These are phyloP conservation scores for Ganoderma meredithae DNA, from an alignment of 1,284 basidiomycete species.

Conservation along the genomic window DNA sequence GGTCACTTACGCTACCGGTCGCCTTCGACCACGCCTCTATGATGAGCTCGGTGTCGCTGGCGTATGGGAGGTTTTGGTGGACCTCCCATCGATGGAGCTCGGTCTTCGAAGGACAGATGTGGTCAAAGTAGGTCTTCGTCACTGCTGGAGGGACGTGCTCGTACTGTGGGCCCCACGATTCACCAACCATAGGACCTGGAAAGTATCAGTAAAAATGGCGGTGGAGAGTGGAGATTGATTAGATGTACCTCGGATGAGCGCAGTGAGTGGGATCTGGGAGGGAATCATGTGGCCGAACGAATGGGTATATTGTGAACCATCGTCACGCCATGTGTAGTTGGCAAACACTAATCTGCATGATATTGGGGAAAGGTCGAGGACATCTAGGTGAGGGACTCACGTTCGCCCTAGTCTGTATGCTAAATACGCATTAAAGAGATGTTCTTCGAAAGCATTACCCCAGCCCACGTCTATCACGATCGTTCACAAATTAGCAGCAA, in stretches of 20 bases:
- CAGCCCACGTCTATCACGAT: slow-evolving; percentile 40
- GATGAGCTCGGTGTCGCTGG: background rate
- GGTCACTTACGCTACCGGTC: slow-evolving; percentile 16
- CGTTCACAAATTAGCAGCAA: background rate
- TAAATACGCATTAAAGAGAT: slow-evolving; percentile 55
- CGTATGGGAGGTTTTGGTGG: background rate
- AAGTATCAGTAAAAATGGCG: background rate
- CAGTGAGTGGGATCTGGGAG: slow-evolving; percentile 63
- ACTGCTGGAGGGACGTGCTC: background rate
- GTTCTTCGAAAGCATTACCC: slow-evolving; percentile 65
- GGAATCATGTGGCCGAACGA: slow-evolving; percentile 55
- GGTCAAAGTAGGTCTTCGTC: slow-evolving; percentile 49
- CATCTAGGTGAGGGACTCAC: slow-evolving; percentile 41
- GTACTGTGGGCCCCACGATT: slow-evolving; percentile 35
- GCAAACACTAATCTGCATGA: slow-evolving; percentile 54
- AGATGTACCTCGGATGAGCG: slow-evolving; percentile 55
- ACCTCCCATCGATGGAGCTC: background rate
- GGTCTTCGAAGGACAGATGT: background rate
- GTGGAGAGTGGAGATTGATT: background rate
- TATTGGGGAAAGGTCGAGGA: background rate
- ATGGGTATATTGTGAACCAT: slow-evolving; percentile 33
- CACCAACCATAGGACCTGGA: slow-evolving; percentile 51
- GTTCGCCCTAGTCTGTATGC: slow-evolving; percentile 51
- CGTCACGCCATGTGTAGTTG: slow-evolving; percentile 65
- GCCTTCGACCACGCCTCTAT: slow-evolving; percentile 15